These are phyloP conservation scores for Botrytis hyacinthi DNA, from an alignment of 2,329 filamentous ascomycete species.

Conservation along the genomic window DNA sequence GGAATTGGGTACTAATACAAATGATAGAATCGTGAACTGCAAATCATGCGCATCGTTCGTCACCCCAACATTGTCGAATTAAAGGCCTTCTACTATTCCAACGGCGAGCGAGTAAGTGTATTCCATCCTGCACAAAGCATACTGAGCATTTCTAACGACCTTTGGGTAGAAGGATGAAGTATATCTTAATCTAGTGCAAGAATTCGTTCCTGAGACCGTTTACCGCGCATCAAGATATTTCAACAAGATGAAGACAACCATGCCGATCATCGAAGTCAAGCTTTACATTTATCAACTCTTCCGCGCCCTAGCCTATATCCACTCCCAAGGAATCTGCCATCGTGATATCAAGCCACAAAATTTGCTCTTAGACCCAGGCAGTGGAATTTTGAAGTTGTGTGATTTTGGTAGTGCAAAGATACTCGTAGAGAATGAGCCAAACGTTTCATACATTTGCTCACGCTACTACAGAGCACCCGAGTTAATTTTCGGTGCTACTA, in stretches of 20 bases:
- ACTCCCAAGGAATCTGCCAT: slow-evolving; percentile 98
- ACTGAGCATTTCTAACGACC: slow-evolving; percentile 23
- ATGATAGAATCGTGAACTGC: slow-evolving; percentile 88
- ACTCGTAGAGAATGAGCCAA: slow-evolving; percentile 95
- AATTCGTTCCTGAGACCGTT: slow-evolving; percentile 97
- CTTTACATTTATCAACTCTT: slow-evolving; percentile 99
- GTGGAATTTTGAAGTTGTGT: slow-evolving; percentile 92
- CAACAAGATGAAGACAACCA: slow-evolving; percentile 99
- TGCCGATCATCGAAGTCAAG: slow-evolving; percentile 98
- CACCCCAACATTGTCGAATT: slow-evolving; percentile 99
- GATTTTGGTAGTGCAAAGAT: slow-evolving; percentile 99
- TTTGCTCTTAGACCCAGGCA: slow-evolving; percentile 85
- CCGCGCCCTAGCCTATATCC: slow-evolving; percentile 96
- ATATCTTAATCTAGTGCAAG: slow-evolving; percentile 95
- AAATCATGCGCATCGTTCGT: slow-evolving; percentile 99
- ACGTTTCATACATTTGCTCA: slow-evolving; percentile 99
- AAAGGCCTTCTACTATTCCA: slow-evolving; percentile 99
- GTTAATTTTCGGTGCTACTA: slow-evolving; percentile 96
- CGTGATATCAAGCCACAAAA: slow-evolving; percentile 99
- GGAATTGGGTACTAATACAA: slow-evolving; percentile 32
- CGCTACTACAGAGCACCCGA: slow-evolving; percentile 98
- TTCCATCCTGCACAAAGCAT: slow-evolving; percentile 33
- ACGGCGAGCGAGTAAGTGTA: slow-evolving; percentile 83
- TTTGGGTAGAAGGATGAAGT: slow-evolving; percentile 87
- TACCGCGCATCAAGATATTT: slow-evolving; percentile 98